Conservation (phyloP, 2,329 filamentous ascomycete species). For the Verruconis gallopava region DNA sequence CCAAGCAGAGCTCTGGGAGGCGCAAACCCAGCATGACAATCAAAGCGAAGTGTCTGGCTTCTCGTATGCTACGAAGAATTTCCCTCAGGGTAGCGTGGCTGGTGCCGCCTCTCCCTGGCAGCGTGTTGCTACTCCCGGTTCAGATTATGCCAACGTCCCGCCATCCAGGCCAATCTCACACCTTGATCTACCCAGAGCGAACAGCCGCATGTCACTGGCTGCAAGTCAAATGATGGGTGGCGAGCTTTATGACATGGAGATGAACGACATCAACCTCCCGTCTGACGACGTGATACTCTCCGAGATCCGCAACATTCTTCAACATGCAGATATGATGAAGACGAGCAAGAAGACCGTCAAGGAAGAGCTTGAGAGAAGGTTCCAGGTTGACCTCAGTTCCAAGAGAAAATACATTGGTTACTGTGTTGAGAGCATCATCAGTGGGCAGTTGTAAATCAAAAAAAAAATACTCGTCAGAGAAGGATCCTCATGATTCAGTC, state of each 20-base stretch:
- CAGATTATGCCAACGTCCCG: conserved; percentile 52
- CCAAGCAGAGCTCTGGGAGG: conserved; percentile 94
- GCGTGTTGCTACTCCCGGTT: conserved; percentile 23
- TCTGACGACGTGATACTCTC: conserved; percentile 80
- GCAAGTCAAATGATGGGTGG: conserved; percentile 33
- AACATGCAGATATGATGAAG: conserved; percentile 87
- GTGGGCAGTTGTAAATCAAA: conserved; percentile 19
- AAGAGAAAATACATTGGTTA: conserved; percentile 75
- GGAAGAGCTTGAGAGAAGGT: conserved; percentile 78
- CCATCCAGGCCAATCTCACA: conserved; percentile 46
- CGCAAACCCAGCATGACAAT: conserved; percentile 70
- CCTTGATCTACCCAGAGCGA: conserved; percentile 39
- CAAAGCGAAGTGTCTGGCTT: conserved; percentile 84
- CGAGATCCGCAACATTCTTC: conserved; percentile 88
- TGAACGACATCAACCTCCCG: conserved; percentile 61
- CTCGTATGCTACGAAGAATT: conserved; percentile 74
- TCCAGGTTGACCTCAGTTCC: conserved; percentile 71
- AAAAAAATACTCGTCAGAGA: background rate
- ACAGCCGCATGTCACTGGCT: conserved; percentile 42
- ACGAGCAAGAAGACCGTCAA: conserved; percentile 99
- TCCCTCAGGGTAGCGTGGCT: conserved; percentile 19
- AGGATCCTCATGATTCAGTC: too few relatives aligned
- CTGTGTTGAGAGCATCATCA: conserved; percentile 29
- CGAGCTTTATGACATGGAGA: conserved; percentile 55
- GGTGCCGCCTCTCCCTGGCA: conserved; percentile 22